phyloP scores from a whole-genome alignment of 2,329 filamentous ascomycete genomes.

The Grosmannia penicillata region DNA sequence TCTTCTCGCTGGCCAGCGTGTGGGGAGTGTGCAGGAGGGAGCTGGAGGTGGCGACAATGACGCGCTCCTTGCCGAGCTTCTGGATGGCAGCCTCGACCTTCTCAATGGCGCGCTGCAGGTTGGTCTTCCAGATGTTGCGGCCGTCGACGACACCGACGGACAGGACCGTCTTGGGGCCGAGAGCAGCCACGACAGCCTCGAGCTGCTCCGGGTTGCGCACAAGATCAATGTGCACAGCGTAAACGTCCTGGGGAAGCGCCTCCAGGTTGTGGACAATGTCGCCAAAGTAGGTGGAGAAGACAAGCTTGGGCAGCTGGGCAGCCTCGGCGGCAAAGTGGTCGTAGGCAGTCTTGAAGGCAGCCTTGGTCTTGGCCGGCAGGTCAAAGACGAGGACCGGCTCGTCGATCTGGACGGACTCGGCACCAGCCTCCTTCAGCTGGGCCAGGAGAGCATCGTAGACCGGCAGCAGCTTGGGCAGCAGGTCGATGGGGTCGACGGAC shows the following conservation, averaged over 20 bases:
- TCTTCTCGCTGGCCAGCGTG: constrained; percentile 97
- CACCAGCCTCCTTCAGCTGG: constrained; percentile 91
- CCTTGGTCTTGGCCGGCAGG: constrained; percentile 77
- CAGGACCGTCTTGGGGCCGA: constrained; percentile 79
- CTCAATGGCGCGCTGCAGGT: constrained; percentile 92
- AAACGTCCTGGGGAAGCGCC: constrained; percentile 61
- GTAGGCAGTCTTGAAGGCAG: constrained; percentile 95
- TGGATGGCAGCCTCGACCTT: constrained; percentile 78
- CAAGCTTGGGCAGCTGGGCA: constrained; percentile 69
- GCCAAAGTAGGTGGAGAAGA: constrained; percentile 96
- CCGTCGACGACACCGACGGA: constrained; percentile 96
- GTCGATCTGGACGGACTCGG: constrained; percentile 93
- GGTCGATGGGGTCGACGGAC: constrained; percentile 81
- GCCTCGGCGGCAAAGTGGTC: constrained; percentile 71
- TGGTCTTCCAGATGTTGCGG: constrained; percentile 99
- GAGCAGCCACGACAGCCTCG: constrained; percentile 63
- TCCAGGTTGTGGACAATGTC: constrained; percentile 99
- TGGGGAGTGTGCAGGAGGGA: constrained; percentile 97
- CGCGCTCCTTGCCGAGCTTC: constrained; percentile 91
- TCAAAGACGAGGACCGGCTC: constrained; percentile 96
- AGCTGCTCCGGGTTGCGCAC: constrained; percentile 98
- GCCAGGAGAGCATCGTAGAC: constrained; percentile 86
- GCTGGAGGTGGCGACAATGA: constrained; percentile 92
- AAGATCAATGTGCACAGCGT: constrained; percentile 86
- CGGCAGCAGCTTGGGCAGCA: constrained; percentile 84